Evolutionary conservation across 257 asterid genomes (phyloP), one percentile per base, ranked within the genome.

Genomic region (Anisodus acutangulus): DNA sequence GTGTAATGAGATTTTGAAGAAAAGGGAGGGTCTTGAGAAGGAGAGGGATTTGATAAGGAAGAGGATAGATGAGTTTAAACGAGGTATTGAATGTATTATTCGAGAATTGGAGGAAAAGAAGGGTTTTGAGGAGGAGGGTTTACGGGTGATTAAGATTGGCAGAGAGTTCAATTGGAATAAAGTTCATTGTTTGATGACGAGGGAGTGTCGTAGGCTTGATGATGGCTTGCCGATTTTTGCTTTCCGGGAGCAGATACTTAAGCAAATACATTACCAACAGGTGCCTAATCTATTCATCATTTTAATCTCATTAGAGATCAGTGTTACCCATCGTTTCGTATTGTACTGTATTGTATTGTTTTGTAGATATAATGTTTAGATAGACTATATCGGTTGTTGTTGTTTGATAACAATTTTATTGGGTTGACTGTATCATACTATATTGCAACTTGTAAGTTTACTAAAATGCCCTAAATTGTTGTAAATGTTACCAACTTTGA

Each of bases 221-320:
- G 94, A 90, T 87, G 98, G 98, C 43, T 90, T 95, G 83, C 98
- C 98, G 0, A 92, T 95, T 83, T 95, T 88, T 58, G 90, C 95
- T 69, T 89, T 63, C 82, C 85, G 97, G 31, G 63, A 45, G 43
- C 87, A 86, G 43, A 91, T 95, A 86, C 63, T 93, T 78, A 86
- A 78, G 51, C 92, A 87, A 82, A 91, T 94, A 86, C 91, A 87
- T 74, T 2, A 66, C 84, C 93, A 93, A 53, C 97, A 95, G 98
- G 98, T 88, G 62, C 19, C 12, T 70, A 70, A 37, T 70, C 6
- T 37, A 10, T 39, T 70, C 19, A 41, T 70, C 4, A 5, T 58
- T 58, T 17, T 16, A 58, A 11, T 41, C 45, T 41, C 45, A 4
- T 41, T 41, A 41, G 4, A 31, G 35, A 31, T 31, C 35, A 31